Conservation (phyloP, 257 asterid genomes). For the Solanum etuberosum region DNA sequence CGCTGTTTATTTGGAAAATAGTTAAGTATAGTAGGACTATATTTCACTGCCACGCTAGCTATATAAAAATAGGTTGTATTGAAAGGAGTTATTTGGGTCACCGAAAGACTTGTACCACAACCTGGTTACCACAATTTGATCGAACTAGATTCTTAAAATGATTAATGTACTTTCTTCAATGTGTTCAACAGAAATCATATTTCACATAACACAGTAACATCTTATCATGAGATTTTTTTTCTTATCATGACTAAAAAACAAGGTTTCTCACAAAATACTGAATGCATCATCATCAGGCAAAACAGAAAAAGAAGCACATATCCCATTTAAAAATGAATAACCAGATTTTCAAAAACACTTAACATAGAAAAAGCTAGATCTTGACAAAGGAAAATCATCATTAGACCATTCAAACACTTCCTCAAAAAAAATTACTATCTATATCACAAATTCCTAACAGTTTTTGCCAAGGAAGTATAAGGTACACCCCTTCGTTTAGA, state of each 20-base stretch:
- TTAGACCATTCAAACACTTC: neutral
- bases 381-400: neutral
- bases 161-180: neutral
- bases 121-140: neutral
- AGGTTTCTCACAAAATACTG: neutral
- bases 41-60: neutral
- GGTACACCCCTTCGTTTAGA: neutral
- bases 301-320: neutral
- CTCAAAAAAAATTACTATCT: neutral
- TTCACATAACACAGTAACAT: neutral
- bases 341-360: neutral
- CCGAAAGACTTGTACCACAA: neutral
- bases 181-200: neutral
- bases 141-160: neutral
- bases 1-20: neutral
- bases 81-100: neutral
- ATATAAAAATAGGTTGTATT: neutral
- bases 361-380: neutral
- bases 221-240: neutral
- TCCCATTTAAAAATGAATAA: neutral
- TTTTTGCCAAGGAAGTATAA: neutral
- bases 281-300: neutral
- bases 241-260: neutral
- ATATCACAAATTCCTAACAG: neutral
- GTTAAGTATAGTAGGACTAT: neutral